Evolutionary conservation across 345 rosid species (phyloP).

Genomic region (Diplotaxis tenuifolia): DNA sequence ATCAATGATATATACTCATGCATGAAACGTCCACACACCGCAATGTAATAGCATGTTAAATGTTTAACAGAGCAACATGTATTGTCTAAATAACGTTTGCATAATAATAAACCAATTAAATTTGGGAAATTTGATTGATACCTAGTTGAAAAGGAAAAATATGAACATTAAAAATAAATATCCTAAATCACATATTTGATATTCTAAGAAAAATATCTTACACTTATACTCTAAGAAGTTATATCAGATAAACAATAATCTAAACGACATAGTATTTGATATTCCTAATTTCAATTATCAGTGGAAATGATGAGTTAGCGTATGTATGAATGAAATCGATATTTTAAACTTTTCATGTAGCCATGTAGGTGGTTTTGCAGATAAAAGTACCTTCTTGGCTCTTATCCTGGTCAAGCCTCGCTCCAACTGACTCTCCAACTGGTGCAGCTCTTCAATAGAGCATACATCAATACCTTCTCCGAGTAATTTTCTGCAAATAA

Average conservation of each 20-base stretch:
- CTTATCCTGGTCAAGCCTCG: conserved; percentile 69
- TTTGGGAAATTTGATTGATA: not conserved
- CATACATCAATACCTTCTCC: conserved; percentile 71
- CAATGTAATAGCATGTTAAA: not conserved
- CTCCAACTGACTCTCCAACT: conserved; percentile 74
- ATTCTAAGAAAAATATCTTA: not conserved
- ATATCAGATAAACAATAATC: not conserved
- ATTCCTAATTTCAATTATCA: not conserved
- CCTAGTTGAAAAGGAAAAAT: not conserved
- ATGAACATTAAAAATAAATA: no score
- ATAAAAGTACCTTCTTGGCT: conserved; percentile 64
- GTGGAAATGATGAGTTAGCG: not conserved
- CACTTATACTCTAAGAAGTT: not conserved
- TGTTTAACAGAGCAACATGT: not conserved
- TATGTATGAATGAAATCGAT: not conserved
- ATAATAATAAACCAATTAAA: not conserved
- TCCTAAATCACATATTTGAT: no score
- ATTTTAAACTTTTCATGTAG: not conserved
- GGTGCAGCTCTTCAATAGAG: conserved; percentile 61
- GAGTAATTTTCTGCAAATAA: conserved; percentile 51
- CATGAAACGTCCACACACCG: not conserved
- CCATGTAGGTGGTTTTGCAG: not conserved
- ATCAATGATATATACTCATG: not conserved
- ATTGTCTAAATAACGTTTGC: not conserved
- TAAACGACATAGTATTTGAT: not conserved